A percentile compares a stretch with the other conserved stretches of the same genome.
Evolutionary conservation across 768 basidiomycete species (phyloP).

Genomic region (Phallus indusiatus): DNA sequence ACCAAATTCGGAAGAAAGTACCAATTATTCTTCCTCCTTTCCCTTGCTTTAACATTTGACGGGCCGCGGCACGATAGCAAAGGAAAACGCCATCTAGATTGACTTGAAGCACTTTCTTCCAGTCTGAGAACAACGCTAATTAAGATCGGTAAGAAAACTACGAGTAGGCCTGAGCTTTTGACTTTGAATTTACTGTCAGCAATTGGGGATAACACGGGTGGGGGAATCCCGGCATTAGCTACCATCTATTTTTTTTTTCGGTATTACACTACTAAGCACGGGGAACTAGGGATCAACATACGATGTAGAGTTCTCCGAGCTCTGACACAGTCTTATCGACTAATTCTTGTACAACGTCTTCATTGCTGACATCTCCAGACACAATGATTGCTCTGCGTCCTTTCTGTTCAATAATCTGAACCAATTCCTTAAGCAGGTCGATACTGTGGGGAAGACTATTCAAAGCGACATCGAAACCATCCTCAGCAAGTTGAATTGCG

Average conservation of each 20-base stretch:
- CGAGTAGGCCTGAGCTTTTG: too few species aligned
- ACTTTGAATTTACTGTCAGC: slow-evolving; percentile 22
- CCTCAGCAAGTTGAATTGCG: slow-evolving; percentile 26
- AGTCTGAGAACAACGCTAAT: slow-evolving; percentile 16
- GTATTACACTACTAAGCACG: too few species aligned
- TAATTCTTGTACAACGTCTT: neutral
- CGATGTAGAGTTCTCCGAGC: neutral
- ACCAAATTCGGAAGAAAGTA: slow-evolving; percentile 6
- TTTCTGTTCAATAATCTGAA: neutral
- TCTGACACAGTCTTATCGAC: slow-evolving; percentile 2
- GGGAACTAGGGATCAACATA: too few species aligned
- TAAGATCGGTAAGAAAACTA: too few species aligned
- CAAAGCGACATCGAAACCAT: slow-evolving; percentile 27
- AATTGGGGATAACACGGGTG: slow-evolving; percentile 9
- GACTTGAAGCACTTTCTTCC: slow-evolving; percentile 22
- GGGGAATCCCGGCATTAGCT: slow-evolving; percentile 34
- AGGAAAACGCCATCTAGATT: slow-evolving; percentile 28
- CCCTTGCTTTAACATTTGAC: slow-evolving; percentile 32
- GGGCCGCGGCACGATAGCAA: slow-evolving; percentile 32
- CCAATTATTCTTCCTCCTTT: slow-evolving; percentile 32
- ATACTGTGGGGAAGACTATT: too few species aligned
- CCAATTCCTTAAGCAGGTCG: neutral
- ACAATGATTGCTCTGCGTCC: neutral
- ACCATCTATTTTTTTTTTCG: too few species aligned
- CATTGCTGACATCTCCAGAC: slow-evolving; percentile 6